Evolutionary conservation across 148 eudicot genomes (phyloP).

Genomic region (Persicaria tinctoria): DNA sequence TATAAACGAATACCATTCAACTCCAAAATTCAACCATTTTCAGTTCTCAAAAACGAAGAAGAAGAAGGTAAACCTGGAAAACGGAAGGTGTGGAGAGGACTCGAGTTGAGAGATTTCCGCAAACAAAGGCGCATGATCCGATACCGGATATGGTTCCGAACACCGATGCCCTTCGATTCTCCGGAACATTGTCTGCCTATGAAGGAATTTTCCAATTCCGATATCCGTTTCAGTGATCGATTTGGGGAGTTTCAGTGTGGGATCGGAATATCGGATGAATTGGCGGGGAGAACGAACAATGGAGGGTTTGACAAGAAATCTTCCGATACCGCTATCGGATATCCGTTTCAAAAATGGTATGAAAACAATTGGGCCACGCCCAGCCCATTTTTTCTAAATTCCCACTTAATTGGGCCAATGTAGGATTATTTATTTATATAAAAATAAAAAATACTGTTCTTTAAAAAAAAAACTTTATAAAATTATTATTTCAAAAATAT

Average conservation of each 20-base stretch:
- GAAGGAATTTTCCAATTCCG: not conserved
- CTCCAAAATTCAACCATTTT: not conserved
- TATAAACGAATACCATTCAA: not conserved
- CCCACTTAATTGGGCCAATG: too few species aligned
- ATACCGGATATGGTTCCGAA: constrained; percentile 45
- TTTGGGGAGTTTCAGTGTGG: not conserved
- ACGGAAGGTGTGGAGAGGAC: constrained; percentile 39
- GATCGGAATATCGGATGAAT: not conserved
- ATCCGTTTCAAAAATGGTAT: too few species aligned
- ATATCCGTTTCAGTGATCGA: not conserved
- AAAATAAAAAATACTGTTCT: too few species aligned
- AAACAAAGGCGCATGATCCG: constrained; percentile 43
- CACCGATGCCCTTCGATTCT: constrained; percentile 31
- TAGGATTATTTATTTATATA: too few species aligned
- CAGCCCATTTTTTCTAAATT: too few species aligned
- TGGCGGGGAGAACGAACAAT: not conserved
- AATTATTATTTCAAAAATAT: too few species aligned
- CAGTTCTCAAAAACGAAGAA: not conserved
- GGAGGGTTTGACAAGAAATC: too few species aligned
- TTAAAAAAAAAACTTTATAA: too few species aligned
- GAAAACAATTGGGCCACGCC: too few species aligned
- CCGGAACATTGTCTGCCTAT: constrained; percentile 47
- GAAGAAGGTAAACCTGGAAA: constrained; percentile 32
- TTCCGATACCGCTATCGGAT: too few species aligned
- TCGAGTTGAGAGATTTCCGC: constrained; percentile 47